phyloP scores from a whole-genome alignment of 306 rosid species.

The Rubus parviflorus region DNA sequence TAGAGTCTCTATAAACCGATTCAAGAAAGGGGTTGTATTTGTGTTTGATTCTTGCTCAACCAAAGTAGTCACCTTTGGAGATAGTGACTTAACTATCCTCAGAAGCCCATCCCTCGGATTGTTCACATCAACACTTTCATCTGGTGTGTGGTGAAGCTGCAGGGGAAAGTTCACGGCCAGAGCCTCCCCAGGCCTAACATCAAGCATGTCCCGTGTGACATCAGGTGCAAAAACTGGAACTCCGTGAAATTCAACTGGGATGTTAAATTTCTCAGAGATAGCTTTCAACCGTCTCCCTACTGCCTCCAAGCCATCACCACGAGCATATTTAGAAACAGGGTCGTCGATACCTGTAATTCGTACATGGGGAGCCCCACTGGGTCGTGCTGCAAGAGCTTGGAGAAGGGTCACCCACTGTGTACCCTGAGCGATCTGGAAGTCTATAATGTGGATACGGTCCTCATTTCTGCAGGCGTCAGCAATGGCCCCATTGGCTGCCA shows the following conservation, averaged over 20 bases:
- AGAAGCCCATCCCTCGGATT: slow-evolving; percentile 87
- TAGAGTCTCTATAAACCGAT: slow-evolving; percentile 73
- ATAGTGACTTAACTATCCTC: slow-evolving; percentile 74
- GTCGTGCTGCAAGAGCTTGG: slow-evolving; percentile 95
- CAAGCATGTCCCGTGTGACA: slow-evolving; percentile 69
- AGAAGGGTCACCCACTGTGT: slow-evolving; percentile 91
- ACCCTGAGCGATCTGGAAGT: slow-evolving; percentile 92
- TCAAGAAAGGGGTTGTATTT: slow-evolving; percentile 83
- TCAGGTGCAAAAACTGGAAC: slow-evolving; percentile 66
- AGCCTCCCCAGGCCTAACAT: slow-evolving; percentile 78
- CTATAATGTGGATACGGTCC: slow-evolving; percentile 84
- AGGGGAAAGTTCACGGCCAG: slow-evolving; percentile 92
- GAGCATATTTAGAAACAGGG: slow-evolving; percentile 71
- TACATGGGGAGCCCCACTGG: slow-evolving; percentile 81
- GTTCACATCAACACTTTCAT: slow-evolving; percentile 82
- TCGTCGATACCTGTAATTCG: slow-evolving; percentile 89
- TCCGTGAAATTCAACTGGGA: slow-evolving; percentile 81
- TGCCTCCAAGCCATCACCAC: slow-evolving; percentile 67
- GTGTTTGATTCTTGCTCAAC: slow-evolving; percentile 98
- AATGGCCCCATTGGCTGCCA: slow-evolving; percentile 99
- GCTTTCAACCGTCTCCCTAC: slow-evolving; percentile 61
- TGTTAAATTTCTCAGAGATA: slow-evolving; percentile 62
- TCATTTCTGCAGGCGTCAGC: slow-evolving; percentile 87
- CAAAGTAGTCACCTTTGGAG: slow-evolving; percentile 75
- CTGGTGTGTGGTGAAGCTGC: slow-evolving; percentile 94